Evolutionary conservation across 495 filamentous ascomycete genomes (phyloP).

Genomic region (Aspergillus affinis): DNA sequence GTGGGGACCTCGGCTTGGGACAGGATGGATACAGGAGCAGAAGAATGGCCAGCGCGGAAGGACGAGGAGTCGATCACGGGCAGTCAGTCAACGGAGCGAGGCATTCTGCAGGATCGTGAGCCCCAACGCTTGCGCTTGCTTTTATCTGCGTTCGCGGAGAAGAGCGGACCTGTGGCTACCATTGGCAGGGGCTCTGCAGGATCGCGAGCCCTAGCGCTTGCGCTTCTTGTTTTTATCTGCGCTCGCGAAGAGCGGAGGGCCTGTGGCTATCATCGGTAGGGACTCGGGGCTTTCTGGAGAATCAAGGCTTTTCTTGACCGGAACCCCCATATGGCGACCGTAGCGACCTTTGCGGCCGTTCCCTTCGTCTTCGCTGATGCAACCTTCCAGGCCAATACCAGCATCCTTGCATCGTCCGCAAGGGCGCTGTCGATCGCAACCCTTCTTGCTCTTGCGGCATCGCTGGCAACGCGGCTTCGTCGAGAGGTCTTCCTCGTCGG

Average conservation of each 20-base stretch:
- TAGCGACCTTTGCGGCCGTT: conserved; percentile 97
- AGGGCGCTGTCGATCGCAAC: conserved; percentile 92
- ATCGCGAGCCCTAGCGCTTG: conserved; percentile 54
- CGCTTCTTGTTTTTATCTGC: conserved; percentile 70
- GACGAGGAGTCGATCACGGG: neutral
- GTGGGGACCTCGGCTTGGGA: too few species aligned
- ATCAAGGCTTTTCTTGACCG: conserved; percentile 67
- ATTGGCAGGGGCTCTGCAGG: conserved; percentile 30
- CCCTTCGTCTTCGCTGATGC: conserved; percentile 93
- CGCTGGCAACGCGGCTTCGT: conserved; percentile 96
- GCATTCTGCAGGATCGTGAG: neutral
- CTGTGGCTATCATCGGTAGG: conserved; percentile 32
- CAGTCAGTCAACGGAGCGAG: neutral
- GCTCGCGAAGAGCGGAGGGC: conserved; percentile 30
- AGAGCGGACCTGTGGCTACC: conserved; percentile 32
- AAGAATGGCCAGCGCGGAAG: neutral
- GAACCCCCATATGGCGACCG: conserved; percentile 94
- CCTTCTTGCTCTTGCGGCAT: conserved; percentile 99
- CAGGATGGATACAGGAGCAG: neutral
- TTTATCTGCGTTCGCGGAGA: conserved; percentile 49
- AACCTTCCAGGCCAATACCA: conserved; percentile 85
- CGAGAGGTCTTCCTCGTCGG: conserved; percentile 85
- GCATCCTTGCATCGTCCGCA: conserved; percentile 95
- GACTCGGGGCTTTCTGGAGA: conserved; percentile 32
- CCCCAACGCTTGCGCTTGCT: conserved; percentile 68